Evolutionary conservation across 2,329 filamentous ascomycete species (phyloP).

Genomic region (Pseudogymnoascus sp.): DNA sequence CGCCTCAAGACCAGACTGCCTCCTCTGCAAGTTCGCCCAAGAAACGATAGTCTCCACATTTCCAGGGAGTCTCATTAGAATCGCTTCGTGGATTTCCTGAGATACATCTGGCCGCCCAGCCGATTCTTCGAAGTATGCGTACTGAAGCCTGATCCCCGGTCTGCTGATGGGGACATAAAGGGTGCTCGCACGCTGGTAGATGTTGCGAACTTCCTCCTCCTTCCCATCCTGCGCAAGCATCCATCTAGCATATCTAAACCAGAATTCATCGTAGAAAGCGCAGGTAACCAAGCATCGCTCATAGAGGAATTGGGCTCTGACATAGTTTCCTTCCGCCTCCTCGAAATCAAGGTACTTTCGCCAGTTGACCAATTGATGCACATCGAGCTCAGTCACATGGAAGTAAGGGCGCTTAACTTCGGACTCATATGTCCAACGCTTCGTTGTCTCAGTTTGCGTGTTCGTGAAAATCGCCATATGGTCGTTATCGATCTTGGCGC

Average conservation of each 20-base stretch:
- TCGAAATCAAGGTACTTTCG: constrained; percentile 95
- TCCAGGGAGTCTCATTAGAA: constrained; percentile 68
- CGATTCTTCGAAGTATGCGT: constrained; percentile 91
- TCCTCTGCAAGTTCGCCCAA: constrained; percentile 77
- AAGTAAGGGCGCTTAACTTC: constrained; percentile 96
- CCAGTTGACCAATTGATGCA: constrained; percentile 82
- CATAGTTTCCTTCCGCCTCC: constrained; percentile 72
- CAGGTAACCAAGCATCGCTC: constrained; percentile 90
- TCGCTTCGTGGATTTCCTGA: constrained; percentile 74
- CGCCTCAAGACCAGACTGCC: constrained; percentile 74
- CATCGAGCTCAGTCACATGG: constrained; percentile 87
- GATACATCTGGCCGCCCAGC: constrained; percentile 69
- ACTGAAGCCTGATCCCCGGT: constrained; percentile 78
- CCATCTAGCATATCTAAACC: constrained; percentile 95
- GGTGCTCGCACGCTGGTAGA: constrained; percentile 80
- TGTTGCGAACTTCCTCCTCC: constrained; percentile 83
- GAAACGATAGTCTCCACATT: constrained; percentile 84
- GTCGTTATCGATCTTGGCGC: constrained; percentile 69
- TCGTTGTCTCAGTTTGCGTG: constrained; percentile 81
- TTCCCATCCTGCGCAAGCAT: constrained; percentile 75
- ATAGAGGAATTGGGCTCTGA: constrained; percentile 74
- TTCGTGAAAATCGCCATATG: constrained; percentile 74
- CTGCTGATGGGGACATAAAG: constrained; percentile 81
- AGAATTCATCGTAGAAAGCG: constrained; percentile 95
- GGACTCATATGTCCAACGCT: constrained; percentile 90